phyloP scores from a whole-genome alignment of 352 stramenopile species.

The Globisporangium rhizosaccharum region DNA sequence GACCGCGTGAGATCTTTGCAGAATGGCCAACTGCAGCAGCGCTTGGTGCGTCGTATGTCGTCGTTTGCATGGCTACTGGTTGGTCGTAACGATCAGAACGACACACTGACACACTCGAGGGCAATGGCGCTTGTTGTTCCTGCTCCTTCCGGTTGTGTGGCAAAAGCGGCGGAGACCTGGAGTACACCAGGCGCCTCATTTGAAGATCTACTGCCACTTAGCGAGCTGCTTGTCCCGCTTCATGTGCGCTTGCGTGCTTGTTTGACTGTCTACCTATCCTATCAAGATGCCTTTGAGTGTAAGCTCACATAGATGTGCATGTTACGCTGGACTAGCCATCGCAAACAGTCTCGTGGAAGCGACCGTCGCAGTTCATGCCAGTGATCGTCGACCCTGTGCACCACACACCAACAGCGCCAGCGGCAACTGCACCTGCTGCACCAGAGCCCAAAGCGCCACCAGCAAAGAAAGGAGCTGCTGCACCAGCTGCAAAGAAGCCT shows the following conservation, averaged over 20 bases:
- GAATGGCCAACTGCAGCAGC: conserved; percentile 43
- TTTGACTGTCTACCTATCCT: neutral
- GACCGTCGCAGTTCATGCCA: conserved; percentile 52
- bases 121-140: neutral
- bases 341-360: conserved; percentile 46
- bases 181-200: conserved; percentile 30
- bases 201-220: conserved; percentile 30
- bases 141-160: neutral
- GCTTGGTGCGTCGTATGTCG: conserved; percentile 4
- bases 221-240: conserved; percentile 21
- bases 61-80: neutral
- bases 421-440: conserved; percentile 9
- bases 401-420: conserved; percentile 4
- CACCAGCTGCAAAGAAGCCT: conserved; percentile 31
- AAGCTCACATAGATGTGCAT: neutral
- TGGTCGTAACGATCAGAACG: neutral
- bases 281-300: neutral
- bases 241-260: conserved; percentile 15
- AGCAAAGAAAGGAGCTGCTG: conserved; percentile 26
- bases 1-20: conserved; percentile 45
- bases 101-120: neutral
- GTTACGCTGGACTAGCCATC: neutral
- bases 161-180: conserved; percentile 44
- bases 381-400: conserved; percentile 29
- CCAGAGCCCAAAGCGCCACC: conserved; percentile 23